Evolutionary conservation across 305 asterid species (phyloP), one percentile per base, ranked within the genome.

Genomic region (Fraxinus angustifolia): DNA sequence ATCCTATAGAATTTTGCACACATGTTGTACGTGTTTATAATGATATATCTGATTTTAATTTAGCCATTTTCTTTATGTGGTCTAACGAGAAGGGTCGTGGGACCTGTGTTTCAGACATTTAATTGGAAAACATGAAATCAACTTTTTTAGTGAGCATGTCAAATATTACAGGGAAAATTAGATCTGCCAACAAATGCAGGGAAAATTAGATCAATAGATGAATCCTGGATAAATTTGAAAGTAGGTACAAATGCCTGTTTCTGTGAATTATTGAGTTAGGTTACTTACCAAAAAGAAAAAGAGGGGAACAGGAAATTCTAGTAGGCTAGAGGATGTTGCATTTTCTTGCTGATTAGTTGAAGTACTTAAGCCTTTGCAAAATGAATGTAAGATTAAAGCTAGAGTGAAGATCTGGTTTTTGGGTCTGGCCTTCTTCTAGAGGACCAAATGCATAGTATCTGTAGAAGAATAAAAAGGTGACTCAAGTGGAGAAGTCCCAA

Each of bases 11-110:
- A 14, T 75, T 21, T 60, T 17, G 67, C 26, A 53, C 67, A 6
- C 3, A 6, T 53, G 21, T 56, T 17, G 8, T 56, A 56, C 11
- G 19, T 80, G 8, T 21, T 5, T 17, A 33, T 8, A 16, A 19
- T 76, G 48, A 30, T 36, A 50, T 76, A 30, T 23, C 79, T 35
- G 65, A n/a, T 73, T 74, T 30, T 56, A 34, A 58, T 36, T 80
- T 58, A 68, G 56, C 28, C 65, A 72, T 73, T 71, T 31, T 50
- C 30, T 42, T 31, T 30, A 5, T 31, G 40, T 67, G n/a, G 34
- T 38, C 31, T 8, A 26, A 26, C 19, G 6, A 23, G 33, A 35
- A 80, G 38, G 34, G 53, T 26, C 21, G 23, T 73, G n/a, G 10
- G 38, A 28, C 26, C 60, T 33, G 6, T 73, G 75, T 74, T 31